Conservation (phyloP, 257 asterid species). For the Przewalskia tangutica region DNA sequence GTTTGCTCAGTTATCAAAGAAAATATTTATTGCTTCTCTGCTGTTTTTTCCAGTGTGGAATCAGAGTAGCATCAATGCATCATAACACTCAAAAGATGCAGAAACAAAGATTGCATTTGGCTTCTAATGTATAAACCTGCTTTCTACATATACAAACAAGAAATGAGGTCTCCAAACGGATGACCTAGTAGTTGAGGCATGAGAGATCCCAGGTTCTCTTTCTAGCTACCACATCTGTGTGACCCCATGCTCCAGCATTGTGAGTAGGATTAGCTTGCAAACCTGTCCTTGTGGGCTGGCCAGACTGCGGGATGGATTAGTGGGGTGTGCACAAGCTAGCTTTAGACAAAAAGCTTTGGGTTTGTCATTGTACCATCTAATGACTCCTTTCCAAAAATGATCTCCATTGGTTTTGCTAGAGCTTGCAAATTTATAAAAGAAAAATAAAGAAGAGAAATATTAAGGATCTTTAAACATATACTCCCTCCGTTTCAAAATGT, state of each 20-base stretch:
- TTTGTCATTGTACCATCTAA: neutral
- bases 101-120: neutral
- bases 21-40: neutral
- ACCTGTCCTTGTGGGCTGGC: neutral
- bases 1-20: neutral
- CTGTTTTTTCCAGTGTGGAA: neutral
- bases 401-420: neutral
- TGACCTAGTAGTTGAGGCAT: neutral
- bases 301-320: neutral
- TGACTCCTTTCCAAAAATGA: neutral
- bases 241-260: neutral
- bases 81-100: neutral
- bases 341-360: neutral
- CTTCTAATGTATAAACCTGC: neutral
- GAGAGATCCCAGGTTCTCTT: neutral
- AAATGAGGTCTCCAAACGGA: neutral
- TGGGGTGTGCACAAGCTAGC: neutral
- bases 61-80: neutral
- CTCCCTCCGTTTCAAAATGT: too few species aligned
- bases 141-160: neutral
- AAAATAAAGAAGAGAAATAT: neutral
- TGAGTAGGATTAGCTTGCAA: neutral
- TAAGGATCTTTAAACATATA: neutral
- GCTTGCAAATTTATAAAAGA: neutral
- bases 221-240: neutral